Base-by-base conservation (phyloP, 169 alveolate genomes). In the Toxoplasma gondii region DNA sequence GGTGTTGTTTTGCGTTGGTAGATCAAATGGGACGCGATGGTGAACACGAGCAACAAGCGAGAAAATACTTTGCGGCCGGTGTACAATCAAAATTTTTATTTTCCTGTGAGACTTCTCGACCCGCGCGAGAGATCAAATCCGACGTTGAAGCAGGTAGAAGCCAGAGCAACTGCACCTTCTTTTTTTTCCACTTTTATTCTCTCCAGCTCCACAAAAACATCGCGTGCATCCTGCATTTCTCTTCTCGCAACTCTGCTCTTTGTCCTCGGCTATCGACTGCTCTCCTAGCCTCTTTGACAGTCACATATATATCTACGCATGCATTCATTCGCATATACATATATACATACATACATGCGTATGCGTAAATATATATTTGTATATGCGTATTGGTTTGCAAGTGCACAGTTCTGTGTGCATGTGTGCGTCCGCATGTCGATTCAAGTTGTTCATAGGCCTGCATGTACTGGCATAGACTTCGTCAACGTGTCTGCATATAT, bases 41-140 rank as follows among this genome's bases (percentile, higher is more conserved):
- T 92, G 34, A 93, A 95, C 64, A 67, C 93, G 41, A 92, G 96
- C 39, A 93, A 95, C 36, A 94, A 86, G 74, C 81, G 96, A 34
- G 97, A 96, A 81, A 95, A 93, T 31, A 95, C 96, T 24, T 93
- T 95, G 67, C 95, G 97, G 38, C 97, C 97, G 19, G 96, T 95
- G n/a, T 96, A 93, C 93, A 96, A 96, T 45, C 97, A 96, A 84
- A 96, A 94, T 82, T 92, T 96, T 36, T 96, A 96, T 91, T 96
- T 96, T 86, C 97, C 97, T n/a, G 97, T 96, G 41, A 84, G 97
- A 64, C 91, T 95, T 34, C 58, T 95, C 24, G 96, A 95, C 74
- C 95, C 95, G 84, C 82, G 96, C 80, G 96, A 96, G 81, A 54
- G 95, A 44, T 91, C 94, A 29, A 70, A 92, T 29, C 74, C 92